A percentile compares a stretch with the other conserved stretches of the same genome.
Evolutionary conservation across 192 early-diverging fungal genomes (phyloP).

Genomic region (Coemansia asiatica): DNA sequence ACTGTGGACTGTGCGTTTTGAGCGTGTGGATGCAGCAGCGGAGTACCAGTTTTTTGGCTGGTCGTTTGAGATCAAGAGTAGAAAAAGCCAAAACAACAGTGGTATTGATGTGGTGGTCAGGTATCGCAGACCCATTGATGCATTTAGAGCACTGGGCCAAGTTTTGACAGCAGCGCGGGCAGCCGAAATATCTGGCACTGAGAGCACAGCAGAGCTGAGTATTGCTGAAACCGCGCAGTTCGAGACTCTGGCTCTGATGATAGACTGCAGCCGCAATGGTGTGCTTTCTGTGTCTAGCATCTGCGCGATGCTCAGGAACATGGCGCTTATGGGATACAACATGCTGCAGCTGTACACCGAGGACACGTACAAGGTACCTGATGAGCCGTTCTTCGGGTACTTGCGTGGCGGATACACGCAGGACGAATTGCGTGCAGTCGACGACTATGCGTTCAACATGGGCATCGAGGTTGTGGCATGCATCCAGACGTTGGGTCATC

Average conservation of each 20-base stretch:
- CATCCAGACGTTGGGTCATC: constrained; percentile 87
- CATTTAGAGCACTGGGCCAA: constrained; percentile 74
- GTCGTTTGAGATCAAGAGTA: constrained; percentile 22
- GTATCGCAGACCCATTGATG: constrained; percentile 42
- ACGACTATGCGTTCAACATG: constrained; percentile 72
- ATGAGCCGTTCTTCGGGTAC: constrained; percentile 74
- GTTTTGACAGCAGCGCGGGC: constrained; percentile 61
- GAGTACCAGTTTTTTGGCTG: constrained; percentile 11
- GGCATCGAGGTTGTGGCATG: constrained; percentile 87
- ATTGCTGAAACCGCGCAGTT: constrained; percentile 67
- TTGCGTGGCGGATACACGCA: constrained; percentile 71
- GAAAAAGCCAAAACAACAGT: not conserved
- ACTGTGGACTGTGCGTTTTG: constrained; percentile 42
- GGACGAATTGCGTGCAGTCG: constrained; percentile 70
- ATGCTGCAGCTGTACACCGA: constrained; percentile 91
- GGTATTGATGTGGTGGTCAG: constrained; percentile 15
- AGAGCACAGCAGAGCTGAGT: constrained; percentile 40
- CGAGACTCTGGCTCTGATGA: constrained; percentile 74
- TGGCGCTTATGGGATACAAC: constrained; percentile 84
- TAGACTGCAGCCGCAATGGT: constrained; percentile 84
- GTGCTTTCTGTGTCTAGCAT: constrained; percentile 66
- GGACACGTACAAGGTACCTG: constrained; percentile 76
- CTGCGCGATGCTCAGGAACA: constrained; percentile 66
- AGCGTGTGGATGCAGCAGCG: not conserved
- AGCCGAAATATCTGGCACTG: constrained; percentile 27